Evolutionary conservation across 257 asterid species (phyloP).

Genomic region (Nemophila menziesii): DNA sequence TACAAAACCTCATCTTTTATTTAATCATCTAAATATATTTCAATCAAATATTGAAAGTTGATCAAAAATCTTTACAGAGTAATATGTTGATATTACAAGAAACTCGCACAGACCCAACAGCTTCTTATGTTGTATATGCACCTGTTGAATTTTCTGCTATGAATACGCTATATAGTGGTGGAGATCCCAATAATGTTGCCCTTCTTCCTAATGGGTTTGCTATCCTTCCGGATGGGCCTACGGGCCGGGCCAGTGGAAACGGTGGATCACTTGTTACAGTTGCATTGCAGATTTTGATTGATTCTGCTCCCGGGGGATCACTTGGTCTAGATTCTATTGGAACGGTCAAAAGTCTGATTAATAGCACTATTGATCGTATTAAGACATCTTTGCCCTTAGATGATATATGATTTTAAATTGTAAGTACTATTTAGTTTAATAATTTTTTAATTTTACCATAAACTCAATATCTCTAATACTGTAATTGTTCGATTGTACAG

Average conservation of each 20-base stretch:
- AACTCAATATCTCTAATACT: too few species aligned
- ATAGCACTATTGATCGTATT: conserved; percentile 25
- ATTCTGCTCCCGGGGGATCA: conserved; percentile 21
- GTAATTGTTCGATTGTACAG: too few species aligned
- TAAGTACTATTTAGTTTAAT: too few species aligned
- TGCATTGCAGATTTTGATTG: conserved; percentile 40
- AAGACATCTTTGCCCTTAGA: conserved; percentile 7
- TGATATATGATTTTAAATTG: not conserved
- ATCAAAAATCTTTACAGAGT: not conserved
- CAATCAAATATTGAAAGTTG: not conserved
- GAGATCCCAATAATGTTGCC: conserved; percentile 17
- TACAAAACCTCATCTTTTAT: not conserved
- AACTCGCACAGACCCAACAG: conserved; percentile 31
- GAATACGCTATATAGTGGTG: conserved; percentile 19
- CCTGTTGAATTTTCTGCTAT: conserved; percentile 23
- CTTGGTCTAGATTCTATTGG: conserved; percentile 22
- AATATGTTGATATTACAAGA: conserved; percentile 31
- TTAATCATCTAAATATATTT: not conserved
- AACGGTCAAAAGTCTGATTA: conserved; percentile 17
- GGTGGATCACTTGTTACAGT: conserved; percentile 41
- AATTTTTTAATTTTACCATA: too few species aligned
- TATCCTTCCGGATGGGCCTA: conserved; percentile 44
- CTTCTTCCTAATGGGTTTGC: conserved; percentile 56
- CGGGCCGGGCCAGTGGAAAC: conserved; percentile 6
- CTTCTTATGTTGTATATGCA: conserved; percentile 34